These are phyloP conservation scores for Aspergillus sclerotioniger DNA, from an alignment of 495 filamentous ascomycete genomes.

Conservation along the genomic window DNA sequence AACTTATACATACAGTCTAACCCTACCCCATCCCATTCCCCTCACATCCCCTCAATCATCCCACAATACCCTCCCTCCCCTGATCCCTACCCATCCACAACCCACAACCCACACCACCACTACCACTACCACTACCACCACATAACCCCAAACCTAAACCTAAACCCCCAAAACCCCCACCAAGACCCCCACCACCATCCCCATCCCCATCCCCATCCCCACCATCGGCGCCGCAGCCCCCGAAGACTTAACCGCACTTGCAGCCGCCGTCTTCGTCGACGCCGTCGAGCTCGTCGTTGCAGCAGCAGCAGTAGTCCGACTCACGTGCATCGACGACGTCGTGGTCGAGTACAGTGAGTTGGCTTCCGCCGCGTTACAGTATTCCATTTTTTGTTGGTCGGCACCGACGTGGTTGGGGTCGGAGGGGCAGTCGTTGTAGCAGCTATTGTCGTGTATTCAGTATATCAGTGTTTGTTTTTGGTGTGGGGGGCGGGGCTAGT, in stretches of 20 bases:
- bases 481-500: background rate
- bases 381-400: slow-evolving; percentile 24
- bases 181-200: background rate
- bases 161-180: background rate
- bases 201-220: slow-evolving; percentile 13
- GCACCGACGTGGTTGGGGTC: slow-evolving; percentile 25
- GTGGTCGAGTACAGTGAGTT: slow-evolving; percentile 13
- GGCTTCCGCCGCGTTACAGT: slow-evolving; percentile 36
- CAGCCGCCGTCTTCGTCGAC: background rate
- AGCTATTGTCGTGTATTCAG: too few relatives aligned
- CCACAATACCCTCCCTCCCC: background rate
- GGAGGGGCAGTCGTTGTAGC: slow-evolving; percentile 43
- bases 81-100: background rate
- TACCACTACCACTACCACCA: background rate
- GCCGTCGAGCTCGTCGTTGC: slow-evolving; percentile 13
- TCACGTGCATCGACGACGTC: slow-evolving; percentile 3
- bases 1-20: slow-evolving; percentile 1
- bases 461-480: background rate
- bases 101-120: background rate
- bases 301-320: slow-evolving; percentile 13
- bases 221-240: slow-evolving; percentile 19
- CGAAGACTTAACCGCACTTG: slow-evolving; percentile 16
- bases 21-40: background rate
- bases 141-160: background rate
- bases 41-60: background rate